Evolutionary conservation across 441 rosid species (phyloP).

Genomic region (Croton setiger): DNA sequence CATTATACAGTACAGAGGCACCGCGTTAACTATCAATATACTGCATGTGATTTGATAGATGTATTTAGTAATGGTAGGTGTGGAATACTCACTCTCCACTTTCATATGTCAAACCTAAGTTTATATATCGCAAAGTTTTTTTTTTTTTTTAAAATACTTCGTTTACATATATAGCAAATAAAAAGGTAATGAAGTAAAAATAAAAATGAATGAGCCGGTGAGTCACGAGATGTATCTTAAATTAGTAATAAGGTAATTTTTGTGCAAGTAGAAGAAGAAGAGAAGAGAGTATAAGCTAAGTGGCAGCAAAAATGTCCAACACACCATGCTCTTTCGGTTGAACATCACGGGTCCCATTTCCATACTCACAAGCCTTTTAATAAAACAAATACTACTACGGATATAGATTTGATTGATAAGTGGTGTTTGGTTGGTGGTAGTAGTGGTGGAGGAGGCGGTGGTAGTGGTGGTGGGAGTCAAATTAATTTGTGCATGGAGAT

Average conservation of each 20-base stretch:
- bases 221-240: conserved; percentile 24
- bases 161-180: too few species aligned
- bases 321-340: conserved; percentile 23
- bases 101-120: too few species aligned
- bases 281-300: neutral
- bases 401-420: neutral
- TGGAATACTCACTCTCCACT: neutral
- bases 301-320: conserved; percentile 7
- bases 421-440: neutral
- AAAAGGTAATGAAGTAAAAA: too few species aligned
- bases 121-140: too few species aligned
- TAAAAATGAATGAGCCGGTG: too few species aligned
- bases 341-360: conserved; percentile 30
- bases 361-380: conserved; percentile 2
- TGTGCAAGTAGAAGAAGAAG: neutral
- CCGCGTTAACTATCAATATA: too few species aligned
- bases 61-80: conserved; percentile 1
- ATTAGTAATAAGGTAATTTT: too few species aligned
- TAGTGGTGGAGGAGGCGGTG: neutral
- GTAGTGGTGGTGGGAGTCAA: neutral
- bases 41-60: neutral
- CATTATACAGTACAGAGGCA: neutral
- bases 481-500: conserved; percentile 14
- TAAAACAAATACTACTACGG: too few species aligned
- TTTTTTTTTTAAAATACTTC: too few species aligned